Base-by-base conservation (phyloP, 31 red algal genomes). In the Asparagopsis taxiformis region DNA sequence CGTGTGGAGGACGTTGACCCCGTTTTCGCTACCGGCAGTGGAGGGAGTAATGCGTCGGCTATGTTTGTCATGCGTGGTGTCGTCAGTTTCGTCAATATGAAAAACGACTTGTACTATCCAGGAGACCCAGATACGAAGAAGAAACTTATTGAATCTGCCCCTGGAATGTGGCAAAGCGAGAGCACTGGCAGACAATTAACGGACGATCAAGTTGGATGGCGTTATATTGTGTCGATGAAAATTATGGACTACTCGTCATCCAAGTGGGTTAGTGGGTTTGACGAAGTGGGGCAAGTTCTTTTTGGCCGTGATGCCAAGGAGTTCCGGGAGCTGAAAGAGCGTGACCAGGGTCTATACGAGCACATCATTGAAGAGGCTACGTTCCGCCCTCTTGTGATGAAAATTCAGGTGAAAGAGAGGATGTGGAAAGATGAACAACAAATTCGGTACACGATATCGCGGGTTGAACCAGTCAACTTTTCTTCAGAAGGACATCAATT, bases 61-160 rank as follows among this genome's bases (percentile, higher is more conserved):
- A 69, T 50, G 22, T 95, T 83, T 41, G 59, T 70, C 28, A 72
- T 74, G 23, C 62, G 84, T 10, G 86, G 52, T 0, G 29, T 44
- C 20, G 65, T 95, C 39, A 59, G 44, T 2, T 84, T 85, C 53
- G 62, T 95, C 36, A 54, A 79, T 1, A 77, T 52, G 4, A 85
- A 93, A 31, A 74, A 66, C 32, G 71, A 84, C 44, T 29, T 94
- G 46, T 94, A 65, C 65, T 94, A 94, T 51, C 73, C 82, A 28
- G 75, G 82, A 3, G 71, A 78, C 39, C 91, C 91, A 8, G 91
- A 94, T 16, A 70, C 82, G 15, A 88, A 88, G 65, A 87, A 84
- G 44, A 94, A 94, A 54, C 57, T 94, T 0, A 68, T 68, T 2
- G 58, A 82, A 55, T 24, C 60, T 28, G 77, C 65, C 3, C 67